A percentile compares a stretch with the other conserved stretches of the same genome.
Conservation (phyloP, 345 rosid species). For the Excoecaria agallocha region DNA sequence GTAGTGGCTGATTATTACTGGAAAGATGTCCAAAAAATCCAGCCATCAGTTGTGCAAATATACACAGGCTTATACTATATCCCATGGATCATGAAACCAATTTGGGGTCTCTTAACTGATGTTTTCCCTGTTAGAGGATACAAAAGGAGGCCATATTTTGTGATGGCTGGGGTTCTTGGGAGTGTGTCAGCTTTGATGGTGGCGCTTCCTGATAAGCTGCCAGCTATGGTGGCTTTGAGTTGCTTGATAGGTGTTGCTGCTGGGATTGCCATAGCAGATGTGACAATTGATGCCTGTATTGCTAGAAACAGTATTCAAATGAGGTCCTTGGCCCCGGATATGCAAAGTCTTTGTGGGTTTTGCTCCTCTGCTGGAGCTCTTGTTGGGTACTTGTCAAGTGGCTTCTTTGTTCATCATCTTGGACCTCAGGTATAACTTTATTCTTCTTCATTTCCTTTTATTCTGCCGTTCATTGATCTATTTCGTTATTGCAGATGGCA, state of each 20-base stretch:
- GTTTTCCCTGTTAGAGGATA: conserved; percentile 69
- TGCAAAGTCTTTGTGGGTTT: conserved; percentile 76
- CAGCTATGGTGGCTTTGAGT: conserved; percentile 50
- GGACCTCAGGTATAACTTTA: conserved; percentile 60
- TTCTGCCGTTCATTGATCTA: not conserved
- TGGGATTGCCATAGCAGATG: conserved; percentile 77
- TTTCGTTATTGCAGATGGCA: conserved; percentile 47
- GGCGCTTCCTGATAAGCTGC: conserved; percentile 45
- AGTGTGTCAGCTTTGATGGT: conserved; percentile 48
- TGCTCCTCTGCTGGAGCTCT: conserved; percentile 82
- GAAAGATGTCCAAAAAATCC: conserved; percentile 74
- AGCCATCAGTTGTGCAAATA: conserved; percentile 72
- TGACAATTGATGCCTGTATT: conserved; percentile 82
- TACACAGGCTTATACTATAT: conserved; percentile 70
- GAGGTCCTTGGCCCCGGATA: conserved; percentile 63
- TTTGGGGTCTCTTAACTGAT: conserved; percentile 79
- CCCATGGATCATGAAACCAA: conserved; percentile 78
- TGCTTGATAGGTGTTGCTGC: conserved; percentile 67
- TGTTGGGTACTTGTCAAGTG: conserved; percentile 65
- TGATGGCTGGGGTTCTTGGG: conserved; percentile 64
- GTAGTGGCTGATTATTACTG: conserved; percentile 77
- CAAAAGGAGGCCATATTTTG: conserved; percentile 66
- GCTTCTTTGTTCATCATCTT: conserved; percentile 61
- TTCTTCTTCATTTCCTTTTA: not conserved
- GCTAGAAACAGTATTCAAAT: conserved; percentile 66